These are phyloP conservation scores for Microcyclospora pomicola DNA, from an alignment of 2,329 filamentous ascomycete species.

Conservation along the genomic window DNA sequence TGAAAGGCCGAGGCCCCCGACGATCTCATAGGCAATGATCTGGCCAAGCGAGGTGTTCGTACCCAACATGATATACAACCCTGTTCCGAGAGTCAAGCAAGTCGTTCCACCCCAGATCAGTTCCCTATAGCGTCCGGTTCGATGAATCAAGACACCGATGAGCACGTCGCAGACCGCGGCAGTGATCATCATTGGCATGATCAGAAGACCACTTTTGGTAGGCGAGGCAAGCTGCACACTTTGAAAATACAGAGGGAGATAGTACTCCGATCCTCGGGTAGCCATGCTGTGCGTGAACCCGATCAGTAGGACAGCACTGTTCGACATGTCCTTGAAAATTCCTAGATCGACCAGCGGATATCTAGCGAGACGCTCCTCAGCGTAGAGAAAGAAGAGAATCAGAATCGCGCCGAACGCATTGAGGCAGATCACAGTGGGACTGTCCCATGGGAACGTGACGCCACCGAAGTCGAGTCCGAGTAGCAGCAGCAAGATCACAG, in stretches of 20 bases:
- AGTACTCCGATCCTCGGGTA: conserved; percentile 55
- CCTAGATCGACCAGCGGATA: conserved; percentile 56
- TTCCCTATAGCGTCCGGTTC: conserved; percentile 36
- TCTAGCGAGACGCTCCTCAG: conserved; percentile 49
- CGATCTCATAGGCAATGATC: conserved; percentile 36
- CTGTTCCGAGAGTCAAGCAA: conserved; percentile 33
- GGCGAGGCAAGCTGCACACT: conserved; percentile 48
- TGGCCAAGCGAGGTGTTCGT: conserved; percentile 24
- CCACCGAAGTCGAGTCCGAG: conserved; percentile 43
- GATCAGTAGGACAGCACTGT: conserved; percentile 42
- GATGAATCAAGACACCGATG: conserved; percentile 36
- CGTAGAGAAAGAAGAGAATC: conserved; percentile 41
- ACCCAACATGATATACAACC: conserved; percentile 32
- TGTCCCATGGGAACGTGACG: conserved; percentile 39
- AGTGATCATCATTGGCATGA: conserved; percentile 44
- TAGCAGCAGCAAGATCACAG: conserved; percentile 37
- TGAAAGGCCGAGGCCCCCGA: conserved; percentile 38
- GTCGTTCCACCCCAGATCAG: conserved; percentile 32
- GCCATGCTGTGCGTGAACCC: conserved; percentile 36
- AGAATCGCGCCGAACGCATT: conserved; percentile 38
- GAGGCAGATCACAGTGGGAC: conserved; percentile 41
- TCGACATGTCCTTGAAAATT: conserved; percentile 44
- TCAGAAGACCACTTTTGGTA: conserved; percentile 45
- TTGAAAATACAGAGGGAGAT: conserved; percentile 62
- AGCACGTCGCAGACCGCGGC: conserved; percentile 33